These are phyloP conservation scores for Ustulina deusta DNA, from an alignment of 2,329 filamentous ascomycete genomes.

Conservation along the genomic window DNA sequence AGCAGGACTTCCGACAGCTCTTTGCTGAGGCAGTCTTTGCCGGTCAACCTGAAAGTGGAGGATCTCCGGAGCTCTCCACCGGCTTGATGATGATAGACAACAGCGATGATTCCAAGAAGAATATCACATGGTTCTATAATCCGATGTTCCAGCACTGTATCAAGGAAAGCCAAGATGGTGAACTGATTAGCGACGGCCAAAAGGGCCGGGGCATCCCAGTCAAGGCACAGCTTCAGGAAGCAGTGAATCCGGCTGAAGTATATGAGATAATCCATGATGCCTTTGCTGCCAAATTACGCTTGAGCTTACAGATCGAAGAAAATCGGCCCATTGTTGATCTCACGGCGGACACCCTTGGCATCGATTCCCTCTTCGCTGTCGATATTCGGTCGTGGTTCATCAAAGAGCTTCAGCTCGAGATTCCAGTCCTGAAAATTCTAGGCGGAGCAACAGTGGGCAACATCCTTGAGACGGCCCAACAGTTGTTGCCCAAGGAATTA, in stretches of 20 bases:
- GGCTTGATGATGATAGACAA: slow-evolving; percentile 32
- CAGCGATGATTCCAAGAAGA: slow-evolving; percentile 13
- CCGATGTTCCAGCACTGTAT: slow-evolving; percentile 27
- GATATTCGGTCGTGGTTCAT: slow-evolving; percentile 62
- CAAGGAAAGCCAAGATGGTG: background rate
- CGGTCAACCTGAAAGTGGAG: slow-evolving; percentile 16
- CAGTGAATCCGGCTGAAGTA: slow-evolving; percentile 6
- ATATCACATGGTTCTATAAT: slow-evolving; percentile 24
- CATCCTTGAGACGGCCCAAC: slow-evolving; percentile 14
- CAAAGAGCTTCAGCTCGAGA: slow-evolving; percentile 57
- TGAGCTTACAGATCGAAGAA: slow-evolving; percentile 20
- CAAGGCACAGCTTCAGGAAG: slow-evolving; percentile 25
- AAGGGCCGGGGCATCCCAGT: background rate
- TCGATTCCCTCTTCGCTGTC: slow-evolving; percentile 51
- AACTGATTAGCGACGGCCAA: background rate
- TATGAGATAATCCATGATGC: slow-evolving; percentile 31
- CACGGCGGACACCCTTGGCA: slow-evolving; percentile 33
- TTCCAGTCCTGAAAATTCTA: slow-evolving; percentile 58
- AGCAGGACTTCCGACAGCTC: slow-evolving; percentile 39
- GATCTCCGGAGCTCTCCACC: slow-evolving; percentile 27
- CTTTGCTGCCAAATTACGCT: slow-evolving; percentile 29
- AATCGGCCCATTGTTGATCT: slow-evolving; percentile 39
- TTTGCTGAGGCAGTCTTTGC: slow-evolving; percentile 41
- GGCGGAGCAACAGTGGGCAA: slow-evolving; percentile 37
- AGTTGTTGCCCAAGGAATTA: slow-evolving; percentile 19